Base-by-base conservation (phyloP, 2,329 filamentous ascomycete species). In the Chaetomium sp. region DNA sequence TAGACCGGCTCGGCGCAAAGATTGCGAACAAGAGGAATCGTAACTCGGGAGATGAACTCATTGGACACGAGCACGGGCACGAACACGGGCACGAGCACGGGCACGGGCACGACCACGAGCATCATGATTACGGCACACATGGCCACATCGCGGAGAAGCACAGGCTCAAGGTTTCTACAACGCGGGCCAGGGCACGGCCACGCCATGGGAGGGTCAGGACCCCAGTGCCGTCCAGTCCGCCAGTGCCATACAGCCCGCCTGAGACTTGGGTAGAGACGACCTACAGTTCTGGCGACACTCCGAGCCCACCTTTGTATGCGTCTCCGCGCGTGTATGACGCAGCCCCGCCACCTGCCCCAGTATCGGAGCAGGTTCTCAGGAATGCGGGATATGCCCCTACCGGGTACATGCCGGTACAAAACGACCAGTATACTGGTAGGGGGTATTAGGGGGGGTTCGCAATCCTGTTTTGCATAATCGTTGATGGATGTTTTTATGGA, bases 21-120 rank as follows among this genome's bases (percentile, higher is more conserved):
- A 21, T 67, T n/a, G 67, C 67, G 5, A 68, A 68, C 31, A 23
- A 60, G 29, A 54, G 67, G 47, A 68, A 68, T 49, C 35, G 35
- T 7, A 63, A 47, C 21, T 68, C 67, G 1, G 67, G 67, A 8
- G 65, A 65, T 21, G 38, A 31, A n/a, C 53, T 68, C 10, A 53
- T 49, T 2, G 64, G 64, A 23, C 56, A 13, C 9, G 55, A 49
- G 1, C 50, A 60, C 31, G 60, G 60, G 2, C 54, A 63, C 49
- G 38, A 33, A 0, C 33, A 59, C 2, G 64, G 38, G 4, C 57
- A 64, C 27, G 49, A 47, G 12, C 47, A 60, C 16, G 57, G 29
- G 10, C 16, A 42, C 13, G 31, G 29, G 10, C 16, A 42, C 13
- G 31, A 31, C 25, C 59, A 55, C 5, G 35, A 25, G 25, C 38